Percentiles rank a stretch among this genome's conserved stretches.
Evolutionary conservation across 2,329 filamentous ascomycete genomes (phyloP).

Genomic region (Microdochium paspali): DNA sequence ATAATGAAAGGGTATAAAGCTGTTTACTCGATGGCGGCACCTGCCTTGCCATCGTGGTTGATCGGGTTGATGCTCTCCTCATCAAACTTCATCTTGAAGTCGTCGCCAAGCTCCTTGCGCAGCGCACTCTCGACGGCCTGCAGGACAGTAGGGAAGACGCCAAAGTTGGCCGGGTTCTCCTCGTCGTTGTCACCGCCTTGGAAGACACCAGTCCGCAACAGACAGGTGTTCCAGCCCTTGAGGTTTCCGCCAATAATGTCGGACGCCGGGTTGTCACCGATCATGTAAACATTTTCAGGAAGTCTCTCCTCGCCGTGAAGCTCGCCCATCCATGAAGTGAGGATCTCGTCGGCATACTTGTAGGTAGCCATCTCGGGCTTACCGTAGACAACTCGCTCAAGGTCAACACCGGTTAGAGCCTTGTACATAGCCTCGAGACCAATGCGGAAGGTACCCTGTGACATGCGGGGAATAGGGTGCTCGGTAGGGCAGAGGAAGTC

Average conservation of each 20-base stretch:
- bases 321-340: slow-evolving; percentile 65
- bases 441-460: slow-evolving; percentile 67
- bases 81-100: slow-evolving; percentile 67
- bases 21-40: slow-evolving; percentile 44
- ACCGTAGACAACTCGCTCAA: slow-evolving; percentile 68
- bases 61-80: slow-evolving; percentile 59
- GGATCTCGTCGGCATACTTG: slow-evolving; percentile 68
- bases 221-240: slow-evolving; percentile 75
- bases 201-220: slow-evolving; percentile 71
- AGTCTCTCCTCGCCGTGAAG: slow-evolving; percentile 64
- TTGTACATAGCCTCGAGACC: slow-evolving; percentile 67
- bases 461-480: slow-evolving; percentile 59
- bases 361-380: slow-evolving; percentile 70
- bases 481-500: slow-evolving; percentile 49
- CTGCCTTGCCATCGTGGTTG: slow-evolving; percentile 35
- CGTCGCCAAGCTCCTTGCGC: slow-evolving; percentile 59
- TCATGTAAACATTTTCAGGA: slow-evolving; percentile 65
- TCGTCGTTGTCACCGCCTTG: slow-evolving; percentile 68
- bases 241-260: slow-evolving; percentile 71
- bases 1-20: not conserved
- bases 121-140: slow-evolving; percentile 61
- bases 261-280: slow-evolving; percentile 65
- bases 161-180: slow-evolving; percentile 68
- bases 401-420: slow-evolving; percentile 57
- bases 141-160: slow-evolving; percentile 64